Evolutionary conservation across 371 early-diverging fungal genomes (phyloP).

Genomic region (Rhizopus arrhizus): DNA sequence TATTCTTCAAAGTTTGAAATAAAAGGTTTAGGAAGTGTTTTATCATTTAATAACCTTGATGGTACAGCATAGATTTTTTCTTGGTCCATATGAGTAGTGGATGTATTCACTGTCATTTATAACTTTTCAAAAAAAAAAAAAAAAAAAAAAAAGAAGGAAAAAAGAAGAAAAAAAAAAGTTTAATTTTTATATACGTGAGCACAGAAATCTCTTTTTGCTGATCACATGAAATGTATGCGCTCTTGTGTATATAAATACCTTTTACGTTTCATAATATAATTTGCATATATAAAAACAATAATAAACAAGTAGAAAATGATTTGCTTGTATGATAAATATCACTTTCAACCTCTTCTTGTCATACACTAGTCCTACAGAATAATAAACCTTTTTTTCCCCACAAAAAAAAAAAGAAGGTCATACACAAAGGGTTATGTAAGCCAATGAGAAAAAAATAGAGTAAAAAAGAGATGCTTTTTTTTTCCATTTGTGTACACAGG

Average conservation of each 20-base stretch:
- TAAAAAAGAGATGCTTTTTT: too few relatives aligned
- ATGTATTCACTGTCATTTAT: slow-evolving; percentile 21
- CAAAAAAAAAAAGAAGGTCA: neutral
- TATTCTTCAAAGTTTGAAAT: slow-evolving; percentile 76
- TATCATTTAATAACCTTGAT: slow-evolving; percentile 47
- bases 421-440: too few relatives aligned
- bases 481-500: too few relatives aligned
- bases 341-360: neutral
- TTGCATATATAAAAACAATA: too few relatives aligned
- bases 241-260: too few relatives aligned
- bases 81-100: neutral
- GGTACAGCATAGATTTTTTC: slow-evolving; percentile 45
- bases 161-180: slow-evolving; percentile 5
- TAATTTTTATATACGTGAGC: neutral
- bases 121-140: slow-evolving; percentile 4
- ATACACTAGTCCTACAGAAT: neutral
- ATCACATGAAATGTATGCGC: neutral
- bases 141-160: slow-evolving; percentile 3
- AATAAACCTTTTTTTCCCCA: neutral
- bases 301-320: too few relatives aligned
- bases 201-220: slow-evolving; percentile 7
- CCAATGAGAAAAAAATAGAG: too few relatives aligned
- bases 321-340: too few relatives aligned
- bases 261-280: too few relatives aligned
- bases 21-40: slow-evolving; percentile 64